Conservation (phyloP, 2,329 filamentous ascomycete species). For the Ciborinia camelliae region DNA sequence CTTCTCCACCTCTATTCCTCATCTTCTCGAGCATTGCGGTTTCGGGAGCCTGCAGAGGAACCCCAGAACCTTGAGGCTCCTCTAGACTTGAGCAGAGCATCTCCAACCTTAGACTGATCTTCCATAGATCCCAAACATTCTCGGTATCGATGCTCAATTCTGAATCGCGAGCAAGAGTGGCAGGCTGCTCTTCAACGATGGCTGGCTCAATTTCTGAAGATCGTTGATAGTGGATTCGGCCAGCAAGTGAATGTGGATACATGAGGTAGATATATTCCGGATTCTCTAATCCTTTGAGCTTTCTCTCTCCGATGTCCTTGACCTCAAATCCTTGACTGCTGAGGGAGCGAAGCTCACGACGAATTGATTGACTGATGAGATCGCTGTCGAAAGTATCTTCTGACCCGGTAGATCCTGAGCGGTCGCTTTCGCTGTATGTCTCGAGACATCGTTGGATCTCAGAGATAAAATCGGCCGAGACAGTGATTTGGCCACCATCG, state of each 20-base stretch:
- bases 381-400: constrained; percentile 78
- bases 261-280: constrained; percentile 94
- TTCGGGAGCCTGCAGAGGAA: constrained; percentile 72
- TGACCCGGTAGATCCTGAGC: constrained; percentile 62
- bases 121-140: constrained; percentile 78
- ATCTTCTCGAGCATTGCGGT: constrained; percentile 75
- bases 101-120: constrained; percentile 81
- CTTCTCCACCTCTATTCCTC: constrained; percentile 71
- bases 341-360: constrained; percentile 80
- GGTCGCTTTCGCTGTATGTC: constrained; percentile 81
- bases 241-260: constrained; percentile 84
- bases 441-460: constrained; percentile 91
- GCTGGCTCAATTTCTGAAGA: constrained; percentile 39
- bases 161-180: constrained; percentile 59
- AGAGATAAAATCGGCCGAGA: constrained; percentile 94
- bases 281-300: constrained; percentile 95
- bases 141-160: constrained; percentile 77
- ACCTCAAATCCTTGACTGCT: constrained; percentile 93
- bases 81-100: constrained; percentile 92
- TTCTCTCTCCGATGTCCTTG: constrained; percentile 92
- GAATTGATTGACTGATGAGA: constrained; percentile 68
- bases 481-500: constrained; percentile 94
- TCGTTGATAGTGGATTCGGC: constrained; percentile 68
- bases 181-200: constrained; percentile 46
- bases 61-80: constrained; percentile 50